These are phyloP conservation scores for Chytriomyces hyalinus DNA, from an alignment of 192 early-diverging fungal species.

Conservation along the genomic window DNA sequence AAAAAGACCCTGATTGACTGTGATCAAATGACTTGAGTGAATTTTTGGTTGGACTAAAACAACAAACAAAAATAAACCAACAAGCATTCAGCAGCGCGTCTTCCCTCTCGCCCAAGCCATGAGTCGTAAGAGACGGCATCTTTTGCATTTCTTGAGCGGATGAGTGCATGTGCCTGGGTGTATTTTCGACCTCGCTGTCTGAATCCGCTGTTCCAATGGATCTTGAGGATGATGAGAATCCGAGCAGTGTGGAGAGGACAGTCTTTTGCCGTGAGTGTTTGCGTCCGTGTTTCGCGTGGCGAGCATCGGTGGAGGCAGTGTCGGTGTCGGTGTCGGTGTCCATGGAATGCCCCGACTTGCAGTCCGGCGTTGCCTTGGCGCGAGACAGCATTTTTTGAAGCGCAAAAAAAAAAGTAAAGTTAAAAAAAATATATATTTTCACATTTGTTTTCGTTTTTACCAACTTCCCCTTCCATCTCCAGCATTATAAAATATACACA, in stretches of 20 bases:
- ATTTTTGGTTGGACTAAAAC: too few species aligned
- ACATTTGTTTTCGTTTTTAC: too few species aligned
- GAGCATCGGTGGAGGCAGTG: background rate
- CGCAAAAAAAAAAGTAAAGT: background rate
- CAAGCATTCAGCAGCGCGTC: background rate
- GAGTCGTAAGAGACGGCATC: background rate
- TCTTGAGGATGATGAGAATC: too few species aligned
- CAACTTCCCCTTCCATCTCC: background rate
- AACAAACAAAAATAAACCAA: too few species aligned
- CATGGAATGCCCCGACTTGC: background rate
- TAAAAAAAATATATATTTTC: too few species aligned
- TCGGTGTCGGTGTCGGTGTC: background rate
- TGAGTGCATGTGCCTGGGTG: too few species aligned
- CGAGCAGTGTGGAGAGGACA: background rate
- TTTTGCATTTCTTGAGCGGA: background rate
- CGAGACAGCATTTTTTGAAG: background rate
- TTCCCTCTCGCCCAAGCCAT: background rate
- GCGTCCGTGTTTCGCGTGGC: background rate
- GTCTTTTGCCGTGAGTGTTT: background rate
- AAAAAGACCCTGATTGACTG: conserved; percentile 4
- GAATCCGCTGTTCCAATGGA: too few species aligned
- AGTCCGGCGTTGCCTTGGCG: background rate
- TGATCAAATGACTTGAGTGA: background rate
- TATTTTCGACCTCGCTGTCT: too few species aligned
- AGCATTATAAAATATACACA: background rate